Conservation (phyloP, 1,284 basidiomycete genomes). For the Sporisorium sorghi region DNA sequence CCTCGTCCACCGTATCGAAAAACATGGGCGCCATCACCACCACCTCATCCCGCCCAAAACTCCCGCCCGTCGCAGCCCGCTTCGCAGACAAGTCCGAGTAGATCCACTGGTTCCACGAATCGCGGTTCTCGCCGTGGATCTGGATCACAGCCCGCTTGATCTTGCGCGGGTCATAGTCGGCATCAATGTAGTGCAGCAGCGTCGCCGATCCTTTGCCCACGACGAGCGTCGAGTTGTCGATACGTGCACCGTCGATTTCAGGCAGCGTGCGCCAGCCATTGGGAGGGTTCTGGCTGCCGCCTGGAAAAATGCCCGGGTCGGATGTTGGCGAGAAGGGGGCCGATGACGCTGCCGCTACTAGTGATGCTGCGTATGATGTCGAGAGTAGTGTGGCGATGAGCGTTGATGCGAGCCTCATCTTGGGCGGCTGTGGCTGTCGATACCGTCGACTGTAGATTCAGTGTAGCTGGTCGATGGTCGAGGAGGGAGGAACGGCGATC, state of each 20-base stretch:
- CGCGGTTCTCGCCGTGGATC: slow-evolving; percentile 62
- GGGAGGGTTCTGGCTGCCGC: slow-evolving; percentile 23
- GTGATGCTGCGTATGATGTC: neutral
- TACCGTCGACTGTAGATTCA: too few species aligned
- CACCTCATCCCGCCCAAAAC: slow-evolving; percentile 56
- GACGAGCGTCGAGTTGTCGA: slow-evolving; percentile 57
- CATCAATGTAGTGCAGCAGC: slow-evolving; percentile 57
- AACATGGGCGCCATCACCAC: slow-evolving; percentile 63
- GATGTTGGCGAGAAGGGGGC: slow-evolving; percentile 11
- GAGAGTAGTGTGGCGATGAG: neutral
- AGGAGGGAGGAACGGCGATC: neutral
- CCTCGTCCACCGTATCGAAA: slow-evolving; percentile 50
- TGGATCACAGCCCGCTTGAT: slow-evolving; percentile 62
- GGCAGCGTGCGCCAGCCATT: slow-evolving; percentile 54
- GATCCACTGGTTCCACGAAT: slow-evolving; percentile 64
- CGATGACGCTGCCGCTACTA: neutral
- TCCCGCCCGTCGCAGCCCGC: slow-evolving; percentile 42
- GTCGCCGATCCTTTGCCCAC: slow-evolving; percentile 40
- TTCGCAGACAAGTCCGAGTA: slow-evolving; percentile 58
- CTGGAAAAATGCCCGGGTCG: slow-evolving; percentile 56
- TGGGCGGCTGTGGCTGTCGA: neutral
- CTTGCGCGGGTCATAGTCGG: slow-evolving; percentile 39
- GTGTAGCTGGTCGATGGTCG: neutral
- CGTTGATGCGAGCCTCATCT: slow-evolving; percentile 5
- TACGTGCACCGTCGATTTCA: slow-evolving; percentile 44